These are phyloP conservation scores for Incumbomyces lentus DNA, from an alignment of 2,329 filamentous ascomycete species.

Conservation along the genomic window DNA sequence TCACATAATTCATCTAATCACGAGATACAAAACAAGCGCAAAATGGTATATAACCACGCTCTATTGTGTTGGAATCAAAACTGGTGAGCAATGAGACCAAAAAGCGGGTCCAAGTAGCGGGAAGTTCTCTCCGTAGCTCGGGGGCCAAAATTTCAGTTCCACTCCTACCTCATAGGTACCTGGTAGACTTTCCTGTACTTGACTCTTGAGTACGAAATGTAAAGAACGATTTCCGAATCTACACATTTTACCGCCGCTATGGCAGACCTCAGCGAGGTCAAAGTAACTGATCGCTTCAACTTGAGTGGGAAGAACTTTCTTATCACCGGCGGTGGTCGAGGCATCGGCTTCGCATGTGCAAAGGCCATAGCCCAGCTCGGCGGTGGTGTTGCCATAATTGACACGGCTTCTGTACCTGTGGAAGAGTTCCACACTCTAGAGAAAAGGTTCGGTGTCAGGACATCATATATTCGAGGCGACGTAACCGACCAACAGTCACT, in stretches of 20 bases:
- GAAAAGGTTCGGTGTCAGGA: conserved; percentile 11
- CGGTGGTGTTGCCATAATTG: conserved; percentile 13
- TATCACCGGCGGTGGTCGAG: conserved; percentile 16
- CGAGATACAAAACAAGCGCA: too few relatives aligned
- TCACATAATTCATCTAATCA: too few relatives aligned
- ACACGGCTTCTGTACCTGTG: conserved; percentile 10
- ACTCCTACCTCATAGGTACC: too few relatives aligned
- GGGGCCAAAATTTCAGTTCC: too few relatives aligned
- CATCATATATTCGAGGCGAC: conserved; percentile 2
- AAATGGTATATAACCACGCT: too few relatives aligned
- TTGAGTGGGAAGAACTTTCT: conserved; percentile 12
- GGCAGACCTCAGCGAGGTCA: background rate
- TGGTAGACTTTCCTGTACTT: too few relatives aligned
- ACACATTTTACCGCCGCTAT: background rate
- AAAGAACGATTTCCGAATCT: too few relatives aligned
- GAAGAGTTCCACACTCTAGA: conserved; percentile 12
- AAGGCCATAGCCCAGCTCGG: conserved; percentile 14
- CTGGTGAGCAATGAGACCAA: too few relatives aligned
- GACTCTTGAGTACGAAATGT: too few relatives aligned
- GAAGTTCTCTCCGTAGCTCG: too few relatives aligned
- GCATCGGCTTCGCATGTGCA: conserved; percentile 14
- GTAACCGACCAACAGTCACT: conserved; percentile 1
- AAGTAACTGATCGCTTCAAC: conserved; percentile 8
- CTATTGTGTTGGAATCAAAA: too few relatives aligned
- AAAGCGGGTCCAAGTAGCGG: too few relatives aligned